Percentiles rank a stretch among this genome's conserved stretches.
Conservation (phyloP, 805 yeast species). For the Kodamaea sagamina region DNA sequence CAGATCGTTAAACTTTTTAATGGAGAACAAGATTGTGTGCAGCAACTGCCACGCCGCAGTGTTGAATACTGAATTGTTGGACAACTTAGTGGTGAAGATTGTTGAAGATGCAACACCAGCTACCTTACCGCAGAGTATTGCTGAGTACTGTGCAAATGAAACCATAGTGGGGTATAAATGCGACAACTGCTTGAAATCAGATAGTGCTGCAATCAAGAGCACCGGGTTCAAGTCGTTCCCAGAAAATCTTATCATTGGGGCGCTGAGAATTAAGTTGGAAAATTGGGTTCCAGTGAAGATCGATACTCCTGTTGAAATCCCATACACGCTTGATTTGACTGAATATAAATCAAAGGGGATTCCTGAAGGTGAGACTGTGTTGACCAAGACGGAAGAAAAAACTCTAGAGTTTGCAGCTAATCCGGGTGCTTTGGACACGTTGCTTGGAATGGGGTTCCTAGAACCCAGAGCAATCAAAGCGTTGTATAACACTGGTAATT, state of each 20-base stretch:
- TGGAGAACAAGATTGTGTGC: slow-evolving; percentile 65
- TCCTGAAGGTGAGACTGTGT: slow-evolving; percentile 30
- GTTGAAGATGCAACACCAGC: slow-evolving; percentile 44
- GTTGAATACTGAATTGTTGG: slow-evolving; percentile 55
- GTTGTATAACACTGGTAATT: slow-evolving; percentile 70
- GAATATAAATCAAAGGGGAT: slow-evolving; percentile 44
- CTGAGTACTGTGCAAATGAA: slow-evolving; percentile 48
- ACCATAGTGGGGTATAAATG: slow-evolving; percentile 62
- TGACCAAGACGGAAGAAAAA: slow-evolving; percentile 15
- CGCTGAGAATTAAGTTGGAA: slow-evolving; percentile 77
- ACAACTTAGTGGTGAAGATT: slow-evolving; percentile 64
- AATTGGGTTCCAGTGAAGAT: slow-evolving; percentile 91
- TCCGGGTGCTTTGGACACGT: slow-evolving; percentile 50
- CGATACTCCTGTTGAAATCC: slow-evolving; percentile 67
- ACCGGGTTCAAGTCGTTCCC: slow-evolving; percentile 67
- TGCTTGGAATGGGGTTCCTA: slow-evolving; percentile 87
- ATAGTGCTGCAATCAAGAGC: slow-evolving; percentile 38
- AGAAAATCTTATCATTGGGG: slow-evolving; percentile 64
- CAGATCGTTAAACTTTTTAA: slow-evolving; percentile 60
- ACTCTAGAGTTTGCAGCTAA: slow-evolving; percentile 52
- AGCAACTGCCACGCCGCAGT: slow-evolving; percentile 60
- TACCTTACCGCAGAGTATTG: slow-evolving; percentile 51
- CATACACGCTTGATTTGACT: slow-evolving; percentile 46
- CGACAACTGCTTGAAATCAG: slow-evolving; percentile 47
- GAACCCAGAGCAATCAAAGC: slow-evolving; percentile 66